These are phyloP conservation scores for Cyclocybe cylindracea DNA, from an alignment of 768 basidiomycete genomes.

Conservation along the genomic window DNA sequence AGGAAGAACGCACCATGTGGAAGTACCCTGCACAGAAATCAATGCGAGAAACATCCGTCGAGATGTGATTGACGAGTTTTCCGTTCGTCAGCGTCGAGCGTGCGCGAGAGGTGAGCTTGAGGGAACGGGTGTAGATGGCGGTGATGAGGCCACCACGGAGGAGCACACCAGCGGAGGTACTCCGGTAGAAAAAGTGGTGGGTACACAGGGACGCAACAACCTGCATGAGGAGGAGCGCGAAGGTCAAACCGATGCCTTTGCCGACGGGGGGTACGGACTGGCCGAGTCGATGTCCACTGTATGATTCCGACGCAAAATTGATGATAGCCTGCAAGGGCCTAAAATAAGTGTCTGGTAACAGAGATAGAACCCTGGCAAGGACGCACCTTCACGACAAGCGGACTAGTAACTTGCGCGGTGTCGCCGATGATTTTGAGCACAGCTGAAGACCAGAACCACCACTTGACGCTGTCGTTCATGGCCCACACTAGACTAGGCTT, in stretches of 20 bases:
- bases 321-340: constrained; percentile 57
- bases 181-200: constrained; percentile 85
- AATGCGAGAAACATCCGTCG: constrained; percentile 87
- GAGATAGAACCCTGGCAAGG: background rate
- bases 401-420: constrained; percentile 71
- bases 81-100: constrained; percentile 84
- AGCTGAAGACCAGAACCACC: constrained; percentile 79
- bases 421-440: constrained; percentile 63
- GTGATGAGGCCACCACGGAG: constrained; percentile 85
- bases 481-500: constrained; percentile 66
- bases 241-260: constrained; percentile 71
- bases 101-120: constrained; percentile 76
- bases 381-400: constrained; percentile 76
- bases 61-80: constrained; percentile 91
- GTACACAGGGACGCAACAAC: constrained; percentile 63
- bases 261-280: constrained; percentile 41
- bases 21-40: constrained; percentile 85
- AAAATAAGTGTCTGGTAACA: background rate
- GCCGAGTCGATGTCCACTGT: constrained; percentile 44
- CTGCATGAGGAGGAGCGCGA: constrained; percentile 71
- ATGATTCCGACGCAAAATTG: constrained; percentile 67
- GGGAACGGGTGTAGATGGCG: constrained; percentile 78
- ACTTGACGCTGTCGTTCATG: constrained; percentile 76
- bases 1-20: constrained; percentile 50
- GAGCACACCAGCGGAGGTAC: constrained; percentile 74